Evolutionary conservation across 1,139 yeast genomes (phyloP), one percentile per base, ranked within the genome.

Genomic region (Protomyces arabidopsidicola): DNA sequence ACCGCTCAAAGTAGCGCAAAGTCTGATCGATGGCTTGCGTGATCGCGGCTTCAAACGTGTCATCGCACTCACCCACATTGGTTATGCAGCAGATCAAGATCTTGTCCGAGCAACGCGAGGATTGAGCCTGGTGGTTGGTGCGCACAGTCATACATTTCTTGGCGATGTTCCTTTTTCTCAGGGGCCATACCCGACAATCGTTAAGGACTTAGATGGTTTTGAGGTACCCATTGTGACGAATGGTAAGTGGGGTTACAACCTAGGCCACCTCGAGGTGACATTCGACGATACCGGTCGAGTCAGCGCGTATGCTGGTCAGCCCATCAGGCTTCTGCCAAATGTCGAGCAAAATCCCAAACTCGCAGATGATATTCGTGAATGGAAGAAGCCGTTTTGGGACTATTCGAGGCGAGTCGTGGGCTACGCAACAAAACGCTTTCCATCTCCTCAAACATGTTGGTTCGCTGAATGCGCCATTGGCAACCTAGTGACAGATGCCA

Each of bases 1-100:
- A n/a, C 63, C 63, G 6, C 55, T 71, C 16, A 67, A 68, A 4
- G 69, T 73, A n/a, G 70, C 70, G 66, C 70, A 71, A 57, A 50
- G 66, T 3, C 65, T 66, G 16, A 70, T 72, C 27, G 71, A 68
- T 14, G 65, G 64, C 12, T 68, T 73, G 27, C 67, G 67, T 38
- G 50, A 22, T 9, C 58, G 45, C 12, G 63, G 63, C 14, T 52
- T 42, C 54, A 45, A 53, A 5, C 50, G 63, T 14, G 53, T 60
- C 54, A 45, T 60, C 36, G 63, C 63, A 2, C 38, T 60, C 35
- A 60, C 63, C 2, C 63, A 60, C 36, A 60, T 60, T 45, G 63
- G 63, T 9, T 60, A 60, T 36, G 54, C 48, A 1, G 48, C 22
- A 6, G 63, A 60, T 34, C 53, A 52, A 2, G 53, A 24, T 10